phyloP scores from a whole-genome alignment of 345 rosid species.

The Populus simonii region DNA sequence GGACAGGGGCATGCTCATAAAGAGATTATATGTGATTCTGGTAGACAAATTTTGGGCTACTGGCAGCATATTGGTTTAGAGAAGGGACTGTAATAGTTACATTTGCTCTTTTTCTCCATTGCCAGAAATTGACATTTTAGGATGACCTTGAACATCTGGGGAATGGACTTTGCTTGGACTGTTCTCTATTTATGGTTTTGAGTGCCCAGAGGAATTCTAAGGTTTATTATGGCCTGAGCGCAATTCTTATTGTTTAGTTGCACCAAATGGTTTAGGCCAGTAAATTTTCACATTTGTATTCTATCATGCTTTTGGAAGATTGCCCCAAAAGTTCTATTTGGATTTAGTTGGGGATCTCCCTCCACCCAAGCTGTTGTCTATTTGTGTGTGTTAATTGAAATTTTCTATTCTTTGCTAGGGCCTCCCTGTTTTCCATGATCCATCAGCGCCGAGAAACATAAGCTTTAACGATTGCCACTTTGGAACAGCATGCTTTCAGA shows the following conservation, averaged over 20 bases:
- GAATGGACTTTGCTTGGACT: background rate
- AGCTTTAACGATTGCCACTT: conserved; percentile 92
- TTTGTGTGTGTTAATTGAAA: conserved; percentile 9
- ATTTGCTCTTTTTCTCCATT: background rate
- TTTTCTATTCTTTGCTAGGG: conserved; percentile 46
- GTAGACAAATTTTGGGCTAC: background rate
- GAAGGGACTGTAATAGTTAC: background rate
- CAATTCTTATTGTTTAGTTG: background rate
- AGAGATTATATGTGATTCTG: background rate
- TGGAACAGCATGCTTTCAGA: conserved; percentile 89
- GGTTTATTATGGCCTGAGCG: background rate
- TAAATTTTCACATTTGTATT: background rate
- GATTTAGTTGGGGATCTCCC: conserved; percentile 4
- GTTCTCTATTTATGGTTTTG: conserved; percentile 1
- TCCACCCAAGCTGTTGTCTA: background rate
- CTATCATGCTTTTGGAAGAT: background rate
- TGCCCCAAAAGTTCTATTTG: conserved; percentile 3
- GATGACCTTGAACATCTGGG: background rate
- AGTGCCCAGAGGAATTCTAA: background rate
- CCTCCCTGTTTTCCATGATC: conserved; percentile 77
- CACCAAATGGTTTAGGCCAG: background rate
- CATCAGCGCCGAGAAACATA: conserved; percentile 63
- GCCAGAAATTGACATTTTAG: background rate
- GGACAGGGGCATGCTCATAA: background rate
- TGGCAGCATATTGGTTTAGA: background rate